Conservation (phyloP, 2,329 filamentous ascomycete species). For the Thermothelomyces thermophilus region DNA sequence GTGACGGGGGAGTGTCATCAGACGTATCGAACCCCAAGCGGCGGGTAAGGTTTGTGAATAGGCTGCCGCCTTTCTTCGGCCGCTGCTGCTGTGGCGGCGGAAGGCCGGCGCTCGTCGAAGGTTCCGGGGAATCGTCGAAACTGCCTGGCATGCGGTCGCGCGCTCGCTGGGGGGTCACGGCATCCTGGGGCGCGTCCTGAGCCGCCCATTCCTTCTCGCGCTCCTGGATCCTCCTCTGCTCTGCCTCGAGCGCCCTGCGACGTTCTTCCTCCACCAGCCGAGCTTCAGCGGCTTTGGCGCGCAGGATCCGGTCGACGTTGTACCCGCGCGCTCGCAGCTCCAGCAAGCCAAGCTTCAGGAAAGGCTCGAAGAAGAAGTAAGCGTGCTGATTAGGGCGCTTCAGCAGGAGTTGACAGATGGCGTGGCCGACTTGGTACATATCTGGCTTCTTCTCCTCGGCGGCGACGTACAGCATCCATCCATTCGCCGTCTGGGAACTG, state of each 20-base stretch:
- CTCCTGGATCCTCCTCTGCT: slow-evolving; percentile 61
- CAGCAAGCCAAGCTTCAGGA: slow-evolving; percentile 77
- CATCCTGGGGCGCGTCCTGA: slow-evolving; percentile 30
- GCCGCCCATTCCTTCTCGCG: slow-evolving; percentile 41
- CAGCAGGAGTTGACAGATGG: slow-evolving; percentile 74
- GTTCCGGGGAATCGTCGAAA: slow-evolving; percentile 61
- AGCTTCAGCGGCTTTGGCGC: slow-evolving; percentile 80
- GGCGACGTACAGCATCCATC: slow-evolving; percentile 69
- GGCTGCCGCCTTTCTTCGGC: slow-evolving; percentile 34
- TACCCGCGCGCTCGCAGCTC: slow-evolving; percentile 83
- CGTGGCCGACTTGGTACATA: slow-evolving; percentile 87
- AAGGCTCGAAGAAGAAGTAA: slow-evolving; percentile 82
- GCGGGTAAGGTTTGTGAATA: slow-evolving; percentile 64
- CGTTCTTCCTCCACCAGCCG: slow-evolving; percentile 79
- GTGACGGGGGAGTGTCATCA: slow-evolving; percentile 30
- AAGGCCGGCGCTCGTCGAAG: slow-evolving; percentile 24
- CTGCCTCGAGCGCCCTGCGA: slow-evolving; percentile 65
- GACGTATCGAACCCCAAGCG: slow-evolving; percentile 60
- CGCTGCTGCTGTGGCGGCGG: slow-evolving; percentile 33
- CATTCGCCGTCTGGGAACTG: slow-evolving; percentile 45
- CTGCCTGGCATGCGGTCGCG: slow-evolving; percentile 60
- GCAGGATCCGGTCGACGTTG: slow-evolving; percentile 91
- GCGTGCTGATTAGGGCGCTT: slow-evolving; percentile 81
- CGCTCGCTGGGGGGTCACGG: slow-evolving; percentile 37
- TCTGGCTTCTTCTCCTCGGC: slow-evolving; percentile 62